A percentile compares a stretch with the other conserved stretches of the same genome.
Evolutionary conservation across 1,284 basidiomycete genomes (phyloP).

Genomic region (Heimioporus punctisporus): DNA sequence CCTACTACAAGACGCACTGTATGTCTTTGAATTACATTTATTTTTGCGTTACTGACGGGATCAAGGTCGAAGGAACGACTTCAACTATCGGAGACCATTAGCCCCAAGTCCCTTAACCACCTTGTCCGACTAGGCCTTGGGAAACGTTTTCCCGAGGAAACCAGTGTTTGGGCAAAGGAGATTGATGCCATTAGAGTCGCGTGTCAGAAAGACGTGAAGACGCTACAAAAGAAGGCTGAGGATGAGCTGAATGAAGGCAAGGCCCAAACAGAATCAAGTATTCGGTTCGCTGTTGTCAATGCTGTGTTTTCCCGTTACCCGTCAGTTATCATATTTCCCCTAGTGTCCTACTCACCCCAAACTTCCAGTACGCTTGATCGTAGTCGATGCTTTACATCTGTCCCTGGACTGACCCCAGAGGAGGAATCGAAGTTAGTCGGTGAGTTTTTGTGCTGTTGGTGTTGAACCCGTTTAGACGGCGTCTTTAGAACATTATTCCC

Average conservation of each 20-base stretch:
- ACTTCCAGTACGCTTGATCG: constrained; percentile 21
- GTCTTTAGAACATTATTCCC: constrained; percentile 17
- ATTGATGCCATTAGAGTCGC: constrained; percentile 7
- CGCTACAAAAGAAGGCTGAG: constrained; percentile 12
- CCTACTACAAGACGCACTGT: constrained; percentile 23
- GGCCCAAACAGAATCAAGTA: constrained; percentile 17
- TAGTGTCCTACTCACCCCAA: neutral
- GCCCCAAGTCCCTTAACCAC: constrained; percentile 28
- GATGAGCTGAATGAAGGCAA: constrained; percentile 8
- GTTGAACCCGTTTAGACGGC: neutral
- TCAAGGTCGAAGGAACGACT: constrained; percentile 31
- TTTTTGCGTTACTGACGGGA: constrained; percentile 2
- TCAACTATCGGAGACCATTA: constrained; percentile 28
- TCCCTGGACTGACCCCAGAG: constrained; percentile 12
- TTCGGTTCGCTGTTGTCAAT: constrained; percentile 29
- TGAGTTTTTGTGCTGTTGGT: neutral
- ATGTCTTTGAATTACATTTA: constrained; percentile 1
- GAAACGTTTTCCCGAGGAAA: constrained; percentile 29
- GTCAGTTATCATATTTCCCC: constrained; percentile 21
- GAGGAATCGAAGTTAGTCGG: constrained; percentile 18
- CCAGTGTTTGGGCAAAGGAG: constrained; percentile 27
- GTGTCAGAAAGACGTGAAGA: constrained; percentile 2
- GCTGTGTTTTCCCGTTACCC: constrained; percentile 26
- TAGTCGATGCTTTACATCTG: constrained; percentile 13
- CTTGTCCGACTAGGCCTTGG: constrained; percentile 36